These are phyloP conservation scores for Heliamphora pulchella DNA, from an alignment of 179 eudicot species.

Conservation along the genomic window DNA sequence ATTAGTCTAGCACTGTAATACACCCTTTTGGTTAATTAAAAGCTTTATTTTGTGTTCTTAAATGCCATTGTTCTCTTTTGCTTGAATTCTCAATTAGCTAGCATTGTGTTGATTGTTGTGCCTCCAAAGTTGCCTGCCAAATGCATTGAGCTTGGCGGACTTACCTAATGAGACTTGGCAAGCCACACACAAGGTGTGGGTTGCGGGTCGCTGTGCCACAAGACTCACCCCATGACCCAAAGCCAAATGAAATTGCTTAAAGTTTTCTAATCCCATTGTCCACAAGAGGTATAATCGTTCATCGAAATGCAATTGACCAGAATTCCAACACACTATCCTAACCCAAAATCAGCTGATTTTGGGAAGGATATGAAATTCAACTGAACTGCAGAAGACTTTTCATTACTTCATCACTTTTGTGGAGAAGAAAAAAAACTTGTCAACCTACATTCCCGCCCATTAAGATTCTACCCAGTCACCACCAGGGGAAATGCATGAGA, in stretches of 20 bases:
- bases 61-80: too few relatives aligned
- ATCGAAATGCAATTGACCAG: background rate
- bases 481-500: background rate
- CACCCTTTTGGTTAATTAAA: too few relatives aligned
- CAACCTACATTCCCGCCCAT: background rate
- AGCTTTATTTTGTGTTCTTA: too few relatives aligned
- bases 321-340: background rate
- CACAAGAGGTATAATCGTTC: background rate
- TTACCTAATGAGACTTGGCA: too few relatives aligned
- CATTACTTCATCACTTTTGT: background rate
- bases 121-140: too few relatives aligned
- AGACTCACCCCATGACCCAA: background rate
- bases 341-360: background rate
- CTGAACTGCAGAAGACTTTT: too few relatives aligned
- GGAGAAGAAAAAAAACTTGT: background rate
- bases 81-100: too few relatives aligned
- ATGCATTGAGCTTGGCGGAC: too few relatives aligned
- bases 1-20: too few relatives aligned
- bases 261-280: background rate
- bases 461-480: background rate
- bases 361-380: background rate
- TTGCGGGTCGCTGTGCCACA: too few relatives aligned
- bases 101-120: too few relatives aligned
- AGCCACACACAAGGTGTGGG: too few relatives aligned
- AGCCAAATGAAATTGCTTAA: background rate